Evolutionary conservation across 192 early-diverging fungal genomes (phyloP).

Genomic region (Globomyces pollinis-pini): DNA sequence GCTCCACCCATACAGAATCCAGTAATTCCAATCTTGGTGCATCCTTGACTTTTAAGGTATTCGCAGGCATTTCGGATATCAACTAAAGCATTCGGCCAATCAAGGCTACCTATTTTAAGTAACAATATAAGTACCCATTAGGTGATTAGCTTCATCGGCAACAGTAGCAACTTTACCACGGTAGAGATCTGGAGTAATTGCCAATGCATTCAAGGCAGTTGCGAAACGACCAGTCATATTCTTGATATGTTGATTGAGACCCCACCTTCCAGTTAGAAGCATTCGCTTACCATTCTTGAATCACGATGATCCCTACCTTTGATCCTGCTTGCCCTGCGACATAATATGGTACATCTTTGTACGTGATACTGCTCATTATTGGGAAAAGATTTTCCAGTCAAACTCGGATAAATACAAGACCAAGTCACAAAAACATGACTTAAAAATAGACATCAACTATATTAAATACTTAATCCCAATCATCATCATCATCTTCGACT

Average conservation of each 20-base stretch:
- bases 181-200: conserved; percentile 26
- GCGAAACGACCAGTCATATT: conserved; percentile 14
- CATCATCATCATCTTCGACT: background rate
- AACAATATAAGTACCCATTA: conserved; percentile 18
- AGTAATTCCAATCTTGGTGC: conserved; percentile 16
- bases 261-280: conserved; percentile 8
- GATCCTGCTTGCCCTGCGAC: conserved; percentile 15
- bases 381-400: no score
- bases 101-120: conserved; percentile 17
- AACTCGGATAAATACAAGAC: no score
- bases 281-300: conserved; percentile 20
- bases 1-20: conserved; percentile 39
- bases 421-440: no score
- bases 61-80: conserved; percentile 20
- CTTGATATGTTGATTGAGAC: conserved; percentile 25
- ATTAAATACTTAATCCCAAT: conserved; percentile 10
- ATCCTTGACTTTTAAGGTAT: conserved; percentile 18
- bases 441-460: no score
- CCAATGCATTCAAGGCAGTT: conserved; percentile 7
- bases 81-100: background rate
- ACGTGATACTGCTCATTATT: background rate
- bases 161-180: conserved; percentile 28
- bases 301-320: conserved; percentile 25
- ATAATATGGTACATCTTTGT: conserved; percentile 21
- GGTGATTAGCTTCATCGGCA: conserved; percentile 31